These are phyloP conservation scores for Mortierella alpina DNA, from an alignment of 192 early-diverging fungal genomes.

Conservation along the genomic window DNA sequence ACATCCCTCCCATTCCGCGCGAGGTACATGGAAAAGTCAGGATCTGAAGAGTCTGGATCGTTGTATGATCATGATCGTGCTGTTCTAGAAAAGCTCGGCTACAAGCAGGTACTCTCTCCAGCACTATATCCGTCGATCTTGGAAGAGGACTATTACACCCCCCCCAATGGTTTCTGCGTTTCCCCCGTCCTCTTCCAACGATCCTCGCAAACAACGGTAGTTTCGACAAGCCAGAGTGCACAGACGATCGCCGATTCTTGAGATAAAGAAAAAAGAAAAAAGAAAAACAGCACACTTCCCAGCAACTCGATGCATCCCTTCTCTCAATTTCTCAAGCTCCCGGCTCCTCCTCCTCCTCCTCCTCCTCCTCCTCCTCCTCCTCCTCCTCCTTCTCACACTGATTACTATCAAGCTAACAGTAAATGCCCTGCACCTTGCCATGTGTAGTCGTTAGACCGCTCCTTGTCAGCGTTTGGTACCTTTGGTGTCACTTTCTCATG, in stretches of 20 bases:
- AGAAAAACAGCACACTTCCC: no score
- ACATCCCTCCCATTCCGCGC: neutral
- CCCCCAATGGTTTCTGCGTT: neutral
- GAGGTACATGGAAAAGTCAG: slow-evolving; percentile 28
- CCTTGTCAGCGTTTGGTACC: slow-evolving; percentile 60
- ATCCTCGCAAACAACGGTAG: no score
- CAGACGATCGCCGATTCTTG: no score
- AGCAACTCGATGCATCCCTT: neutral
- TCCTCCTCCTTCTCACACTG: neutral
- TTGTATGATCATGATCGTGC: slow-evolving; percentile 48
- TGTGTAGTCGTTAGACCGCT: slow-evolving; percentile 61
- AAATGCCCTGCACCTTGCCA: neutral
- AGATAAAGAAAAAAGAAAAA: no score
- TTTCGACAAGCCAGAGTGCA: no score
- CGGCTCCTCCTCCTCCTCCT: neutral
- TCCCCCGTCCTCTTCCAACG: neutral
- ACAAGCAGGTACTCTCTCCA: slow-evolving; percentile 47
- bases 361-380: neutral
- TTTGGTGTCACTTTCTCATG: slow-evolving; percentile 69
- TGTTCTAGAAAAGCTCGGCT: slow-evolving; percentile 54
- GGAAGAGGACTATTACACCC: neutral
- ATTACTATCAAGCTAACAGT: neutral
- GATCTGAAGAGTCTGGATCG: slow-evolving; percentile 30
- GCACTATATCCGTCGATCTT: neutral
- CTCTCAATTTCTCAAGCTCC: neutral